A percentile compares a stretch with the other conserved stretches of the same genome.
Evolutionary conservation across 805 yeast genomes (phyloP).

Genomic region (Barnettozyma vustinii): DNA sequence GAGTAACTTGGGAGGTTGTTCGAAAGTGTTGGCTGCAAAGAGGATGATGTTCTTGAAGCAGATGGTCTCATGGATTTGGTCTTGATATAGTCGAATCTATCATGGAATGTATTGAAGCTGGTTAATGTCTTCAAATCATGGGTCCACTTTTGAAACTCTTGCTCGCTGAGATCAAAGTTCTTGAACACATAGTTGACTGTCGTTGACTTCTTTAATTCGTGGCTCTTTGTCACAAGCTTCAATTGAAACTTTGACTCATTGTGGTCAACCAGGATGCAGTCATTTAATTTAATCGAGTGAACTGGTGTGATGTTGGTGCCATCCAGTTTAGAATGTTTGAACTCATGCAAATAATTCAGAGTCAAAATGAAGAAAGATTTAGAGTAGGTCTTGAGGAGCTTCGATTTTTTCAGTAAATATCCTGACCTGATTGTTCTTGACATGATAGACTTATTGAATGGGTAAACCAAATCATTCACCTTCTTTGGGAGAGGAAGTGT

Average conservation of each 20-base stretch:
- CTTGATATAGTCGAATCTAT: slow-evolving; percentile 13
- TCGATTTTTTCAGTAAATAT: slow-evolving; percentile 77
- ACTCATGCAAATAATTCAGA: slow-evolving; percentile 82
- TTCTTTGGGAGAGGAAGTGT: slow-evolving; percentile 50
- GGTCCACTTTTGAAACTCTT: slow-evolving; percentile 75
- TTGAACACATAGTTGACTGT: slow-evolving; percentile 90
- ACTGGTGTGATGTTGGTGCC: slow-evolving; percentile 68
- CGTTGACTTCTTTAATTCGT: not conserved
- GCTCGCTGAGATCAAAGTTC: slow-evolving; percentile 50
- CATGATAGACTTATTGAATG: slow-evolving; percentile 61
- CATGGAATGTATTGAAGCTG: slow-evolving; percentile 27
- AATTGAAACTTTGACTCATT: slow-evolving; percentile 57
- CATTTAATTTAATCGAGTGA: slow-evolving; percentile 70
- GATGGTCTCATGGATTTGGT: not conserved
- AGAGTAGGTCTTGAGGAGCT: slow-evolving; percentile 80
- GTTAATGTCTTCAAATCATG: slow-evolving; percentile 59
- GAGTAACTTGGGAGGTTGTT: slow-evolving; percentile 12
- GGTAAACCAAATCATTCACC: slow-evolving; percentile 56
- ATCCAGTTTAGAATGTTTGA: slow-evolving; percentile 72
- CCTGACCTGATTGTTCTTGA: slow-evolving; percentile 71
- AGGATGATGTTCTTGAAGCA: not conserved
- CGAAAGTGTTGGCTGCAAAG: slow-evolving; percentile 5
- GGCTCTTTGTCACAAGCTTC: slow-evolving; percentile 27
- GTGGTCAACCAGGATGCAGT: slow-evolving; percentile 77
- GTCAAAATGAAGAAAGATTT: slow-evolving; percentile 87